phyloP scores from a whole-genome alignment of 75 land plant species.

The Cupressus sempervirens region DNA sequence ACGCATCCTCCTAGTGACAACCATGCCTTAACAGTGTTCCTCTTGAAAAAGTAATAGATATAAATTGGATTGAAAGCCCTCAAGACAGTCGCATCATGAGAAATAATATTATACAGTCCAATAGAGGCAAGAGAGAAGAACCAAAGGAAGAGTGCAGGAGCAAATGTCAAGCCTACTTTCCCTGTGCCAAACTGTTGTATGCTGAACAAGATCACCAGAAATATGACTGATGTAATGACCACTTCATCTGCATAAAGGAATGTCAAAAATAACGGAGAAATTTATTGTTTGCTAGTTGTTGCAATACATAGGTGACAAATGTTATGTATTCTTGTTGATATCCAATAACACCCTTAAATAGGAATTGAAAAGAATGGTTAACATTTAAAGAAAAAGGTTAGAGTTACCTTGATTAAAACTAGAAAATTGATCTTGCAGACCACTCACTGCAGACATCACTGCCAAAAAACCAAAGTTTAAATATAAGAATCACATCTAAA shows the following conservation, averaged over 20 bases:
- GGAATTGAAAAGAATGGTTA: neutral
- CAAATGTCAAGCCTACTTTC: conserved; percentile 78
- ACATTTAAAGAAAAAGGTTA: neutral
- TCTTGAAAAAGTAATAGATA: conserved; percentile 70
- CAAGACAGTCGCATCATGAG: conserved; percentile 53
- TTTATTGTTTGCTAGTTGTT: neutral
- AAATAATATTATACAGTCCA: conserved; percentile 78
- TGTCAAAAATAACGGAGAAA: neutral
- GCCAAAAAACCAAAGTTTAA: conserved; percentile 19
- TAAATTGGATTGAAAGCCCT: conserved; percentile 83
- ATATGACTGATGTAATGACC: conserved; percentile 53
- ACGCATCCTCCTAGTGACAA: conserved; percentile 94
- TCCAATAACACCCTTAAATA: neutral
- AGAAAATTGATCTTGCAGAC: conserved; percentile 58
- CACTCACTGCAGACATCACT: conserved; percentile 95
- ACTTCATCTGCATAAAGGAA: conserved; percentile 59
- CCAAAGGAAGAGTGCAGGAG: conserved; percentile 84
- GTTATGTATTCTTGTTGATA: neutral
- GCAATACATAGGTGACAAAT: neutral
- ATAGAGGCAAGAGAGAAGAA: conserved; percentile 70
- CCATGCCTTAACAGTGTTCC: conserved; percentile 71
- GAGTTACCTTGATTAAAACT: conserved; percentile 56
- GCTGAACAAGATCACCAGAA: conserved; percentile 74
- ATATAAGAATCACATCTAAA: neutral
- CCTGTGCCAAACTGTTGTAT: conserved; percentile 91